Conservation (phyloP, 1,284 basidiomycete species). For the Trametes hirsuta region DNA sequence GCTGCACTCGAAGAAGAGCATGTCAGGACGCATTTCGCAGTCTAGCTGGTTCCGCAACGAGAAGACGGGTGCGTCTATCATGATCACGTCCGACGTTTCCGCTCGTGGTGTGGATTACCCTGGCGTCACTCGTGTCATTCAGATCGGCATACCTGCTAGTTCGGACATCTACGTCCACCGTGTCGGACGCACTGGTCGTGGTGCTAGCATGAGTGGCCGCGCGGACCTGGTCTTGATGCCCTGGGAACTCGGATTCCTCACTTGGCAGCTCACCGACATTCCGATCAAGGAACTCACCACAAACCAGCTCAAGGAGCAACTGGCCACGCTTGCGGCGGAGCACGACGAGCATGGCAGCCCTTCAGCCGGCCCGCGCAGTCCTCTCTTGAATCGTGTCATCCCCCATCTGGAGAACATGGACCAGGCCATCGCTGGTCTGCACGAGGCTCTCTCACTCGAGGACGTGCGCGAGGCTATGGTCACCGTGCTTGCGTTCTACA, state of each 20-base stretch:
- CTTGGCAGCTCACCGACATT: conserved; percentile 66
- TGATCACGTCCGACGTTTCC: conserved; percentile 90
- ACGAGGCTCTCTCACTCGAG: conserved; percentile 49
- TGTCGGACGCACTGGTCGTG: conserved; percentile 90
- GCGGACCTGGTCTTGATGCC: conserved; percentile 88
- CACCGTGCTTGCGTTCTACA: conserved; percentile 81
- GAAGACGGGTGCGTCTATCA: conserved; percentile 61
- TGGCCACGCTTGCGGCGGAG: conserved; percentile 52
- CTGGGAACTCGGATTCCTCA: conserved; percentile 81
- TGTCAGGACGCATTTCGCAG: conserved; percentile 64
- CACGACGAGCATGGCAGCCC: conserved; percentile 50
- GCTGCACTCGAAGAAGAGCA: conserved; percentile 85
- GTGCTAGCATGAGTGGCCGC: conserved; percentile 65
- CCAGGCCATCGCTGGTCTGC: conserved; percentile 25
- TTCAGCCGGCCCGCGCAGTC: not conserved
- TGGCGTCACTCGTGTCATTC: conserved; percentile 91
- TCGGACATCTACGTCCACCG: conserved; percentile 90
- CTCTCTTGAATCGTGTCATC: not conserved
- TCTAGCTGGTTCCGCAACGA: conserved; percentile 73
- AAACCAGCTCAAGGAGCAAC: conserved; percentile 53
- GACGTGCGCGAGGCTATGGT: conserved; percentile 69
- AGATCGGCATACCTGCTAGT: conserved; percentile 79
- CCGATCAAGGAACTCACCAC: conserved; percentile 69
- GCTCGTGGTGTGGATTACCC: conserved; percentile 93
- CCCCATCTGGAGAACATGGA: conserved; percentile 33